These are phyloP conservation scores for Xylaria palmicola DNA, from an alignment of 495 filamentous ascomycete genomes.

Conservation along the genomic window DNA sequence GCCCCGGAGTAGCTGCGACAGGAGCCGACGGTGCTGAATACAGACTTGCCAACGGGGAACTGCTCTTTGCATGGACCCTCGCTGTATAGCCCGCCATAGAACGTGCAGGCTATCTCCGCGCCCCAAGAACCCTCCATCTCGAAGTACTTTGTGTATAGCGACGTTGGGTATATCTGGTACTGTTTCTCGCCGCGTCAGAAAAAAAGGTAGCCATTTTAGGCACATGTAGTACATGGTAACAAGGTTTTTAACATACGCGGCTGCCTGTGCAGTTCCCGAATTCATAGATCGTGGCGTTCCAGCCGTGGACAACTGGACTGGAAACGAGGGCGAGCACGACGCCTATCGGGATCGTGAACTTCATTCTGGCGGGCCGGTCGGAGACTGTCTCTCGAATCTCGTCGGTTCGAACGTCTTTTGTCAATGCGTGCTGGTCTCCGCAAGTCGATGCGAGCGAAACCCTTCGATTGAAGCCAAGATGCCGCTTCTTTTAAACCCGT, in stretches of 20 bases:
- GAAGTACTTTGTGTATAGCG: constrained; percentile 17
- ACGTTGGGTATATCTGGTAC: constrained; percentile 12
- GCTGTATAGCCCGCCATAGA: background rate
- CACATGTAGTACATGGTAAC: background rate
- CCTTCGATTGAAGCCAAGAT: background rate
- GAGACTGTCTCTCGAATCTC: background rate
- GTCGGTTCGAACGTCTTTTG: background rate
- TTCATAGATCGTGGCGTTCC: constrained; percentile 20
- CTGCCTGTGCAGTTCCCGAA: constrained; percentile 11
- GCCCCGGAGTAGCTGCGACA: constrained; percentile 6
- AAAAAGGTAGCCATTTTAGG: too few species aligned
- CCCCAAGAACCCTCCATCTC: constrained; percentile 21
- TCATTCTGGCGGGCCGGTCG: constrained; percentile 8
- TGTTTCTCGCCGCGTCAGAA: background rate
- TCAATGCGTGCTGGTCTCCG: background rate
- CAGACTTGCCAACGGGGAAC: constrained; percentile 14
- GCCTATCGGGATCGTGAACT: constrained; percentile 4
- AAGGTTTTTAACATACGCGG: constrained; percentile 8
- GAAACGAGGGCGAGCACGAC: constrained; percentile 11
- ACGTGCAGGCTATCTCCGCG: constrained; percentile 17
- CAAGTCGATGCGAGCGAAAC: background rate
- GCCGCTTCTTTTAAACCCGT: background rate
- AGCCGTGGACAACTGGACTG: constrained; percentile 3
- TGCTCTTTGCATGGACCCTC: constrained; percentile 10
- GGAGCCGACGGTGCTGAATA: constrained; percentile 7